Conservation (phyloP, 495 filamentous ascomycete genomes). For the Hypoxylon fuscum region DNA sequence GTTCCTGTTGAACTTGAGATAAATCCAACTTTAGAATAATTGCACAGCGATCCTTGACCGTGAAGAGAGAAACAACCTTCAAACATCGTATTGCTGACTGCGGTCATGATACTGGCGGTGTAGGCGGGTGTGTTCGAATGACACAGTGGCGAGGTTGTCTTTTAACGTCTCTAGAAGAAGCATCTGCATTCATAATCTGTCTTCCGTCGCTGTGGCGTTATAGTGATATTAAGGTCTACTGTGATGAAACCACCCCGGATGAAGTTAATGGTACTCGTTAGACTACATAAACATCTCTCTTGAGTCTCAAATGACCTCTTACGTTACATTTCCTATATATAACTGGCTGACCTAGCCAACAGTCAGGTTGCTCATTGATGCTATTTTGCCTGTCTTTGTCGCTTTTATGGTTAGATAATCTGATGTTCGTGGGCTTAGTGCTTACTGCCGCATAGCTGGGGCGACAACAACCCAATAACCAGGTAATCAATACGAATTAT, state of each 20-base stretch:
- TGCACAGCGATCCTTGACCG: background rate
- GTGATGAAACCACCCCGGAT: background rate
- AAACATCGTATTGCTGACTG: constrained; percentile 1
- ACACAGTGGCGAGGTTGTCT: background rate
- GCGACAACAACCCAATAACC: too few relatives aligned
- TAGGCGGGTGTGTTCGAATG: background rate
- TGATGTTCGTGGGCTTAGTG: background rate
- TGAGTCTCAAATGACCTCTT: too few relatives aligned
- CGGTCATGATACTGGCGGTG: background rate
- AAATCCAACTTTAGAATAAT: background rate
- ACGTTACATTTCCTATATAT: too few relatives aligned
- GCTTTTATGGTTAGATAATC: background rate
- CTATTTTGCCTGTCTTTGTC: background rate
- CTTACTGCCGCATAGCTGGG: background rate
- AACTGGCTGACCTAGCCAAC: too few relatives aligned
- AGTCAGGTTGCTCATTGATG: too few relatives aligned
- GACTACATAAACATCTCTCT: too few relatives aligned
- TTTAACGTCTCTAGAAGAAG: too few relatives aligned
- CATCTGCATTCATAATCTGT: too few relatives aligned
- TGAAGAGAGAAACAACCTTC: background rate
- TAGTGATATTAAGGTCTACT: background rate
- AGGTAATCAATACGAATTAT: background rate
- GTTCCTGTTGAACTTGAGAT: background rate
- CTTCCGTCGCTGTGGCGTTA: background rate
- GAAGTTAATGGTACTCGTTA: background rate